Conservation (phyloP, 352 stramenopile genomes). For the Stramenopiles sp. region DNA sequence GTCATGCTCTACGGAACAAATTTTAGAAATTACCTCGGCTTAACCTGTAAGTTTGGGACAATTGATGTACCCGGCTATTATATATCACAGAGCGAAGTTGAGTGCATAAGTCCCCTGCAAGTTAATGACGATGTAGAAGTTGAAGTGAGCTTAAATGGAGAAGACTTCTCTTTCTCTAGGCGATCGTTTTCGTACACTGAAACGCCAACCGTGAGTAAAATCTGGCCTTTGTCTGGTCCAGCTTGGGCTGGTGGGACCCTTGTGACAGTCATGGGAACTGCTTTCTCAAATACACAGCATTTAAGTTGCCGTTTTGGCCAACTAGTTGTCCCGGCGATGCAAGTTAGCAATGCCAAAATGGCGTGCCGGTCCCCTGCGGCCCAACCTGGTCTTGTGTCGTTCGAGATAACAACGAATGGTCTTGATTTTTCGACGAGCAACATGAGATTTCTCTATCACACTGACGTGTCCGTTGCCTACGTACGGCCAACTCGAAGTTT, state of each 20-base stretch:
- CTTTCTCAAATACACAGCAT: conserved; percentile 60
- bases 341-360: conserved; percentile 40
- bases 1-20: conserved; percentile 40
- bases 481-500: conserved; percentile 47
- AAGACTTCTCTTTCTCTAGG: conserved; percentile 23
- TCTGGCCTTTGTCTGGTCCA: conserved; percentile 63
- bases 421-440: conserved; percentile 53
- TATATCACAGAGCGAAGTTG: conserved; percentile 39
- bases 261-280: conserved; percentile 51
- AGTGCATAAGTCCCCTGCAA: conserved; percentile 33
- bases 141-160: conserved; percentile 24
- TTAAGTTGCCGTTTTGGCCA: conserved; percentile 63
- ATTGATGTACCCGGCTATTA: conserved; percentile 16
- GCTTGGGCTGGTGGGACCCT: conserved; percentile 45
- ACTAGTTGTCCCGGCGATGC: conserved; percentile 44
- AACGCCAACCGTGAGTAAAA: conserved; percentile 17
- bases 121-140: conserved; percentile 25
- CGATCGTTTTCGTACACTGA: conserved; percentile 21
- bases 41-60: conserved; percentile 32
- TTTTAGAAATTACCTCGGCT: conserved; percentile 29
- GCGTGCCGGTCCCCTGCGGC: conserved; percentile 39
- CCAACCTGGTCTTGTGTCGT: conserved; percentile 33
- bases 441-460: conserved; percentile 47
- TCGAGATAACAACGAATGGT: conserved; percentile 56
- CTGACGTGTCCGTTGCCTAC: conserved; percentile 48